Base-by-base conservation (phyloP, 2,329 filamentous ascomycete species). In the Fusarium guadeloupense region DNA sequence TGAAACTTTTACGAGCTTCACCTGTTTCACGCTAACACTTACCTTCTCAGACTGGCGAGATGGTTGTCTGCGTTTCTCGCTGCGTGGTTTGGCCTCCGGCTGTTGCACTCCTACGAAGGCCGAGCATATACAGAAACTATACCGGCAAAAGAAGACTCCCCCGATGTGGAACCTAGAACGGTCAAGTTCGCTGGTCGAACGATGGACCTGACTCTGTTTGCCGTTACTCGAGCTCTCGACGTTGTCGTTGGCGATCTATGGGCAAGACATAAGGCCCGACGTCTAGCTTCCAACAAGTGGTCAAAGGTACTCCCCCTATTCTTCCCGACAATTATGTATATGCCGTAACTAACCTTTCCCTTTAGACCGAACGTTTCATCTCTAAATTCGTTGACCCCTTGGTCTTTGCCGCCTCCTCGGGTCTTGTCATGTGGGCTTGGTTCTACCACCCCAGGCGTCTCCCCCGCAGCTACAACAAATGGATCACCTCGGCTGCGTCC, bases 381-480 rank as follows among this genome's bases (percentile, higher is more conserved):
- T 77, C 77, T 28, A 69, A 62, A 6, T 66, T 76, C 34, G 68
- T 85, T n/a, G 89, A 94, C 70, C 85, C 90, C 5, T 76, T 84
- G 6, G 77, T 93, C 16, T 96, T 96, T 73, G 86, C 89, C 38
- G 74, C 83, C 28, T 93, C 90, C 17, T 87, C 85, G 33, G 89
- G 88, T 19, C 77, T 91, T 31, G 88, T 96, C 65, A 96, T 96
- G 92, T 94, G 91, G 89, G 85, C 91, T 16, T 96, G 91, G 90
- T 89, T 96, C 72, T 96, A 94, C 77, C 74, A 80, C 9, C 91
- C 92, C 0, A 81, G 85, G 30, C 82, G 85, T 17, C 82, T 96
- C 2, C 92, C 92, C 3, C 81, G 78, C 23, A 83, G 88, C 34
- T 96, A 96, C 77, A 89, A 87, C 68, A 89, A 87, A 71, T 96